Percentiles rank a stretch among this genome's conserved stretches.
These are phyloP conservation scores for Cladosporium sp. DNA, from an alignment of 2,329 filamentous ascomycete species.

Conservation along the genomic window DNA sequence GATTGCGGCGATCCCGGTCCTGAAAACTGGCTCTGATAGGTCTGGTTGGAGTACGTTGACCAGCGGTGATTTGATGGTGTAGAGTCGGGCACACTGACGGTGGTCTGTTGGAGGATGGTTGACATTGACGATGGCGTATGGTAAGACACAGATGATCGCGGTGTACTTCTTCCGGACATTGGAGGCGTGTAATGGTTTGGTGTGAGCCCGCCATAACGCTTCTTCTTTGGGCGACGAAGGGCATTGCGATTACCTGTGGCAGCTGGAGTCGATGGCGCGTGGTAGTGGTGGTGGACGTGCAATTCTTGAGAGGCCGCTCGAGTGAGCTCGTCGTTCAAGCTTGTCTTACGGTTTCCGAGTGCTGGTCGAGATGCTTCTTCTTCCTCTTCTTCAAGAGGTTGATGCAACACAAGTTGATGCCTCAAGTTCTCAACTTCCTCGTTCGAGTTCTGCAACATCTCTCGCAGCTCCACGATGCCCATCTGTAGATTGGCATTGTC, in stretches of 20 bases:
- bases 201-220: conserved; percentile 58
- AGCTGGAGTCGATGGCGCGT: conserved; percentile 49
- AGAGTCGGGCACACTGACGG: conserved; percentile 53
- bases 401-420: conserved; percentile 75
- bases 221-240: conserved; percentile 60
- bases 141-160: conserved; percentile 37
- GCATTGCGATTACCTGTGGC: conserved; percentile 28
- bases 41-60: conserved; percentile 58
- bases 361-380: conserved; percentile 28
- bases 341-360: conserved; percentile 40
- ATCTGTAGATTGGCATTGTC: conserved; percentile 93
- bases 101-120: conserved; percentile 60
- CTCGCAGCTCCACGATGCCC: conserved; percentile 83
- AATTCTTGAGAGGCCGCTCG: conserved; percentile 69
- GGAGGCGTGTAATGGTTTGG: conserved; percentile 47
- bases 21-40: conserved; percentile 60
- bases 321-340: conserved; percentile 63
- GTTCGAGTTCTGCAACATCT: conserved; percentile 86
- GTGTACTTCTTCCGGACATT: conserved; percentile 33
- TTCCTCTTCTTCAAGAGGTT: conserved; percentile 53
- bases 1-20: conserved; percentile 78
- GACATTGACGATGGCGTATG: conserved; percentile 47
- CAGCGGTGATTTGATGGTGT: conserved; percentile 52
- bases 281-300: conserved; percentile 94
- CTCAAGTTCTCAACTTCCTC: conserved; percentile 86